Evolutionary conservation across 163 green algal species (phyloP).

Genomic region (Chlamydomonas reinhardtii): DNA sequence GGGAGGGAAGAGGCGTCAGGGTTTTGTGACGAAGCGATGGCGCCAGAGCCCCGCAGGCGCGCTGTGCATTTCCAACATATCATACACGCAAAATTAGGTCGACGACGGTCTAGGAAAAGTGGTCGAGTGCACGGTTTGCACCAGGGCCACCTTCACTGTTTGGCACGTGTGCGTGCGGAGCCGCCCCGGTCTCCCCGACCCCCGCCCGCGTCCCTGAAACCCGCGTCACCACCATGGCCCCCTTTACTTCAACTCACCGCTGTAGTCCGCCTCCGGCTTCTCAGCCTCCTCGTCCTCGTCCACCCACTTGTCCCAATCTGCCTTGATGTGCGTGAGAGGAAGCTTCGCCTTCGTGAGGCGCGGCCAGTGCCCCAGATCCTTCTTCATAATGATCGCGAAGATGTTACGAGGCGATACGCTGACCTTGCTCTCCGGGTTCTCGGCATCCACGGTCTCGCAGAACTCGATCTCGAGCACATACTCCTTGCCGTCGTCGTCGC

Average conservation of each 20-base stretch:
- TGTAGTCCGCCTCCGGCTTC: conserved; percentile 40
- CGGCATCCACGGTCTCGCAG: conserved; percentile 72
- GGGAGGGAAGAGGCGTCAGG: too few species aligned
- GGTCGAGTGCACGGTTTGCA: too few species aligned
- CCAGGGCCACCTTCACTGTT: too few species aligned
- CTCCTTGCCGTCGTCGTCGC: conserved; percentile 63
- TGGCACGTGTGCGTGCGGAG: too few species aligned
- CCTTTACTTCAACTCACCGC: conserved; percentile 22
- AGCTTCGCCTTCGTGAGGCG: conserved; percentile 79
- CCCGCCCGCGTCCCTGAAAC: too few species aligned
- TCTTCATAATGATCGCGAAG: conserved; percentile 83
- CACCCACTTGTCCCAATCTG: conserved; percentile 85
- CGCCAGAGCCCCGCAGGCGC: too few species aligned
- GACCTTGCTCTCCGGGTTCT: conserved; percentile 73
- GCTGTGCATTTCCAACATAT: too few species aligned
- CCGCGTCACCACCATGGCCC: too few species aligned
- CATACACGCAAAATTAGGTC: too few species aligned
- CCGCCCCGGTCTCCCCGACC: too few species aligned
- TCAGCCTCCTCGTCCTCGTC: conserved; percentile 86
- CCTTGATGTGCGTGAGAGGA: conserved; percentile 79
- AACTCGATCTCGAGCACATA: conserved; percentile 83
- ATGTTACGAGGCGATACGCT: conserved; percentile 71
- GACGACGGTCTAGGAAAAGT: too few species aligned
- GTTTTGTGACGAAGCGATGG: too few species aligned
- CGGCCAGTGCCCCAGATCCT: conserved; percentile 78